phyloP scores from a whole-genome alignment of 2,329 filamentous ascomycete species.

The Penicillium paneum region DNA sequence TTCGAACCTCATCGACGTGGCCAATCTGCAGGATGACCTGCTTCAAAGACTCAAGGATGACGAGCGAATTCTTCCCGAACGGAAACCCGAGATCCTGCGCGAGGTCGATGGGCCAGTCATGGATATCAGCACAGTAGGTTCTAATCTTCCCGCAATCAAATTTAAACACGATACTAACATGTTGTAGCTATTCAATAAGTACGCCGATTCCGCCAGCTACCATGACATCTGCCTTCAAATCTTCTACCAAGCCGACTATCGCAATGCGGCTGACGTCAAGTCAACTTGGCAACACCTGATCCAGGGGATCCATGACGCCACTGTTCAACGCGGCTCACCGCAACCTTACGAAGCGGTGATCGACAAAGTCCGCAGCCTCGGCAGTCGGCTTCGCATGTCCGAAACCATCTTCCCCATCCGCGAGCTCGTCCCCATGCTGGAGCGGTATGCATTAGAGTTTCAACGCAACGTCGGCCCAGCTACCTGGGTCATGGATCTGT shows the following conservation, averaged over 20 bases:
- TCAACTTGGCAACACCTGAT: constrained; percentile 83
- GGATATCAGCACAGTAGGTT: constrained; percentile 69
- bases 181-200: constrained; percentile 79
- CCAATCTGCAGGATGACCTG: constrained; percentile 91
- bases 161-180: constrained; percentile 10
- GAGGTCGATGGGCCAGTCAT: constrained; percentile 76
- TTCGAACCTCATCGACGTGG: constrained; percentile 81
- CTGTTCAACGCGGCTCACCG: constrained; percentile 42
- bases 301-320: constrained; percentile 62
- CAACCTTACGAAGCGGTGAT: constrained; percentile 50
- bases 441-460: constrained; percentile 52
- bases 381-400: constrained; percentile 54
- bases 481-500: constrained; percentile 63
- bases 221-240: constrained; percentile 91
- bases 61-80: constrained; percentile 61
- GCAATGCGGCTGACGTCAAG: constrained; percentile 78
- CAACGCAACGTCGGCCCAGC: constrained; percentile 48
- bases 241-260: constrained; percentile 86
- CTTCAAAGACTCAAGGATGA: constrained; percentile 75
- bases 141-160: no score
- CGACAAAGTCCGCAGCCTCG: constrained; percentile 56
- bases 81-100: constrained; percentile 61
- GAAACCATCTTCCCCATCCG: constrained; percentile 56
- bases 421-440: constrained; percentile 54
- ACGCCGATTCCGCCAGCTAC: constrained; percentile 86